Evolutionary conservation across 176 grass and related monocot genomes (phyloP).

Genomic region (Oryza glumipatula): DNA sequence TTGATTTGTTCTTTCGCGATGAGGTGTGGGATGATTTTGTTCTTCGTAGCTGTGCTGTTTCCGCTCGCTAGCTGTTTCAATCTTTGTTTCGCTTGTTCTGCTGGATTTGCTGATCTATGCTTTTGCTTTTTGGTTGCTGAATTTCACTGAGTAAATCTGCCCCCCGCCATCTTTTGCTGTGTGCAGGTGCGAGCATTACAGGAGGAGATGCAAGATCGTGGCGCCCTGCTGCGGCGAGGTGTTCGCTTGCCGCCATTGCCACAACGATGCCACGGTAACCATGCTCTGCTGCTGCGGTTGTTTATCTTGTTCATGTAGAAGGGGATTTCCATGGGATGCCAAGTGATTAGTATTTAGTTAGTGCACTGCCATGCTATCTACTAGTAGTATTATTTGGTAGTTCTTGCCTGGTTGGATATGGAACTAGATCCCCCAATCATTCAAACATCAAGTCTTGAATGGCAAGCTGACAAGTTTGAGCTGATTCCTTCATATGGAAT

Average conservation of each 20-base stretch:
- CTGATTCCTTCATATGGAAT: background rate
- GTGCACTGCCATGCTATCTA: no score
- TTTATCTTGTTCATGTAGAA: slow-evolving; percentile 3
- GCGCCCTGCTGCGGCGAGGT: slow-evolving; percentile 85
- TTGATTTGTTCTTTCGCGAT: slow-evolving; percentile 32
- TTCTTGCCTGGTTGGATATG: background rate
- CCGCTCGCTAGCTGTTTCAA: background rate
- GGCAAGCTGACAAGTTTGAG: background rate
- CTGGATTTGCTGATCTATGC: background rate
- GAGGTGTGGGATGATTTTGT: background rate
- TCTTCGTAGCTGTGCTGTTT: background rate
- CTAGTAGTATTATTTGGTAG: background rate
- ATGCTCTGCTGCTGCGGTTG: background rate
- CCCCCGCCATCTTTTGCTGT: background rate
- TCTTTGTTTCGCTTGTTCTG: background rate
- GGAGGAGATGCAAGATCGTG: slow-evolving; percentile 89
- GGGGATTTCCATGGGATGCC: slow-evolving; percentile 5
- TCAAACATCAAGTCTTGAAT: background rate
- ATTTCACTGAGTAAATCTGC: background rate
- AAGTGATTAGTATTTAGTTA: background rate
- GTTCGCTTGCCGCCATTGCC: slow-evolving; percentile 91
- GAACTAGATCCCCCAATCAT: background rate
- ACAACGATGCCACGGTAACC: slow-evolving; percentile 78
- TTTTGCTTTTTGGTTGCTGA: background rate
- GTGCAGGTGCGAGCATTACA: slow-evolving; percentile 82